These are phyloP conservation scores for Colletotrichum liaoningense DNA, from an alignment of 2,329 filamentous ascomycete genomes.

Conservation along the genomic window DNA sequence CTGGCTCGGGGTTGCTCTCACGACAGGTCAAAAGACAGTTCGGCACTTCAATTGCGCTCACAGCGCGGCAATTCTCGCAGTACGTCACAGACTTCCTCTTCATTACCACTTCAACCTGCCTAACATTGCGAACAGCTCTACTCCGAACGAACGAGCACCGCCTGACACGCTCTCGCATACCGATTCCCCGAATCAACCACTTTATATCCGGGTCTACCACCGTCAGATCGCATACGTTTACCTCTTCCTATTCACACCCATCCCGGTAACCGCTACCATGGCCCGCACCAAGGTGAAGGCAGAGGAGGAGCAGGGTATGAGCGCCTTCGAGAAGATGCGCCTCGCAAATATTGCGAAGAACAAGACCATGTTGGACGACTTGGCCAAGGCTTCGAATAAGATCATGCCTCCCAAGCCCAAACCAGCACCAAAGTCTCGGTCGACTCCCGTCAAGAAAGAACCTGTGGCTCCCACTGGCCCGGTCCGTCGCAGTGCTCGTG, in stretches of 20 bases:
- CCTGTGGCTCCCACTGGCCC: constrained; percentile 49
- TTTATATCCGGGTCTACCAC: not conserved
- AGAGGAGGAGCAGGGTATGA: constrained; percentile 62
- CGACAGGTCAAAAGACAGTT: too few species aligned
- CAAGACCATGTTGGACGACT: constrained; percentile 81
- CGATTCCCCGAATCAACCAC: too few species aligned
- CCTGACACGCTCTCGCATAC: not conserved
- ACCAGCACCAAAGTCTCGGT: constrained; percentile 52
- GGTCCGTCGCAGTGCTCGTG: constrained; percentile 68
- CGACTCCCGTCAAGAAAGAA: constrained; percentile 57
- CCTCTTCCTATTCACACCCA: not conserved
- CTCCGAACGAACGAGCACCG: not conserved
- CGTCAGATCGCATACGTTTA: not conserved
- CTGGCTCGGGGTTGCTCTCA: too few species aligned
- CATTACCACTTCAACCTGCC: not conserved
- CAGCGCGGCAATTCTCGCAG: not conserved
- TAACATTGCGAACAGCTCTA: not conserved
- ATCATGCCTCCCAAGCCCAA: constrained; percentile 73
- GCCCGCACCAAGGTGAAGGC: constrained; percentile 53
- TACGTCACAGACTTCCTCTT: not conserved
- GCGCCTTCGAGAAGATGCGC: constrained; percentile 87
- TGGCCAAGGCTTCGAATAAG: constrained; percentile 77
- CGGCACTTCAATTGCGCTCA: too few species aligned
- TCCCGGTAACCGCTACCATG: constrained; percentile 50
- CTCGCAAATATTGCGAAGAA: constrained; percentile 90